Base-by-base conservation (phyloP, 139 green algal species). In the Ulvella scutata region DNA sequence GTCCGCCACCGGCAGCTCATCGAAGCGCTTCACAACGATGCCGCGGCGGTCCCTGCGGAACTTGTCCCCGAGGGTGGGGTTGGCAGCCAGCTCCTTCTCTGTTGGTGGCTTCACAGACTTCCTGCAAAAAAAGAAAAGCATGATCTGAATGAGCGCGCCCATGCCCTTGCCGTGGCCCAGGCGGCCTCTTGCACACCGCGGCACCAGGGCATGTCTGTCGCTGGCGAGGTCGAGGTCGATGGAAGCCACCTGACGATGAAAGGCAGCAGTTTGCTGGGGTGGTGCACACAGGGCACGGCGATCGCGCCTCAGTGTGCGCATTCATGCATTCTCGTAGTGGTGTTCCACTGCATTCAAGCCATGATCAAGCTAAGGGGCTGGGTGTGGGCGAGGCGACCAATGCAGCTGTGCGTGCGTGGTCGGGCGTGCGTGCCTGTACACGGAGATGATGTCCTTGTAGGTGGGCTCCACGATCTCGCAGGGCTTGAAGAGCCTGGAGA, bases 11-110 rank as follows among this genome's bases (percentile, higher is more conserved):
- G 90, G 88, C 35, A 92, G 81, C 38, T 87, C 82, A 2, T 76
- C 75, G 77, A 93, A 95, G 36, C 75, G 79, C 75, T 92, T 92
- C 44, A 94, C 62, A 43, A 83, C 17, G 34, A 95, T 88, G 84
- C 90, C 92, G 72, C 85, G 79, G 31, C 77, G 51, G 51, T 67
- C 51, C 13, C 51, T 74, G 60, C 74, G 75, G 72, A 80, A 44
- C 34, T 17, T 40, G 73, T 78, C 76, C 73, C n/a, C 72, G 28
- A 23, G 29, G 73, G 37, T 28, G 28, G 59, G 40, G 36, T 51
- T 29, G 4, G 36, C 29, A 20, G 28, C 67, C 7, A 75, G 60
- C 28, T 75, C 34, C 76, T 72, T 72, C 62, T 67, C 51, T 23
- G 51, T 34, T 23, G 51, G 51, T n/a, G 51, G n/a, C 51, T 26